Percentiles rank a stretch among this genome's conserved stretches.
Evolutionary conservation across 306 rosid genomes (phyloP).

Genomic region (Trichosanthes cucumerina): DNA sequence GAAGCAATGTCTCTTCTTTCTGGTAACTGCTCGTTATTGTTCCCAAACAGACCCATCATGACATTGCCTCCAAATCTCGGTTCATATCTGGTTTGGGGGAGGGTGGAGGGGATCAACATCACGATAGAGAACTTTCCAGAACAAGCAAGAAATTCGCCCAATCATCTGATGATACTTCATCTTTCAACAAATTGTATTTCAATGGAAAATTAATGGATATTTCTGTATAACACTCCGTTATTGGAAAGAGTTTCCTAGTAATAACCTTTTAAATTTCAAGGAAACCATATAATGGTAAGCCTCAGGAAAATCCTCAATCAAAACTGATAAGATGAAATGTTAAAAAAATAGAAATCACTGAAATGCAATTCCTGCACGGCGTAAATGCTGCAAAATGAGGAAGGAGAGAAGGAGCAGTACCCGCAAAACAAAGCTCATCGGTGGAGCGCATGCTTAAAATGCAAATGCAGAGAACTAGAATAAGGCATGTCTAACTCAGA

Average conservation of each 20-base stretch:
- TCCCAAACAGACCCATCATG: constrained; percentile 39
- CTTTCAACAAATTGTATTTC: neutral
- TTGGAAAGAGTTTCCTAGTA: neutral
- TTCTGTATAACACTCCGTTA: neutral
- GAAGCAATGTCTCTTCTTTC: constrained; percentile 43
- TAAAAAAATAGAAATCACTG: neutral
- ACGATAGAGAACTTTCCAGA: neutral
- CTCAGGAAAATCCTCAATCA: neutral
- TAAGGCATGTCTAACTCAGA: neutral
- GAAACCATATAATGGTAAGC: neutral
- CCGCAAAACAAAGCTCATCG: neutral
- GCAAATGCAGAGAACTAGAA: neutral
- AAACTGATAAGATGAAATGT: neutral
- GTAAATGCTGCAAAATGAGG: neutral
- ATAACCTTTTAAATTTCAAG: neutral
- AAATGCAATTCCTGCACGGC: neutral
- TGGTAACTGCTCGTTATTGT: constrained; percentile 29
- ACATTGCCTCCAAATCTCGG: constrained; percentile 23
- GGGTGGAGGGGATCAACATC: neutral
- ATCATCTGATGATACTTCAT: neutral
- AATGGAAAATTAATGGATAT: neutral
- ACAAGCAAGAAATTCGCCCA: neutral
- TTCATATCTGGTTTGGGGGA: constrained; percentile 10
- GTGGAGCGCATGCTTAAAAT: neutral
- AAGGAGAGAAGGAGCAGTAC: neutral